Evolutionary conservation across 441 rosid species (phyloP).

Genomic region (Capsella rubella): DNA sequence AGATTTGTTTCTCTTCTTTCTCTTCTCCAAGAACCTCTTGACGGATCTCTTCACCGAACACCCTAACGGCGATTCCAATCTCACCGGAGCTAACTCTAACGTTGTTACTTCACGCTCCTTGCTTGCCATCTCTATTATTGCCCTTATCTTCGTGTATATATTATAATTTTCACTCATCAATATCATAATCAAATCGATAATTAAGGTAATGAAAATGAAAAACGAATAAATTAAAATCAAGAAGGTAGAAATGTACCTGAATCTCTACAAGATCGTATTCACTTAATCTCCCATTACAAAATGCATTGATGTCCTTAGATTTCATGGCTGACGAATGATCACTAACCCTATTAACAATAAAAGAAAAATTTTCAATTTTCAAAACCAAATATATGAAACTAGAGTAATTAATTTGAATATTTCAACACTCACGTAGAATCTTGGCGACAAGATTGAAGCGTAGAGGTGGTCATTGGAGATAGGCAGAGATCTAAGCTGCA

Average conservation of each 20-base stretch:
- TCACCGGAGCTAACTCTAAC: constrained; percentile 34
- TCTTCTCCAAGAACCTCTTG: constrained; percentile 45
- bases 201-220: background rate
- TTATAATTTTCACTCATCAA: background rate
- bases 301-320: constrained; percentile 15
- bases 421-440: constrained; percentile 29
- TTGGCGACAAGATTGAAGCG: constrained; percentile 31
- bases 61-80: constrained; percentile 25
- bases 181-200: background rate
- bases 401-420: background rate
- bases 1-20: constrained; percentile 35
- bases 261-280: constrained; percentile 40
- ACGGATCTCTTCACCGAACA: constrained; percentile 40
- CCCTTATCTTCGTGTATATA: constrained; percentile 35
- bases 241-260: constrained; percentile 19
- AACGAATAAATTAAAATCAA: background rate
- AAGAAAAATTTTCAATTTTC: background rate
- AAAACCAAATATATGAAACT: background rate
- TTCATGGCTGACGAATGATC: background rate
- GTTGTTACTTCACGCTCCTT: constrained; percentile 31
- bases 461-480: constrained; percentile 40
- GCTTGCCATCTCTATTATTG: constrained; percentile 42
- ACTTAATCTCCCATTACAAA: background rate
- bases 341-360: background rate
- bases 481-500: constrained; percentile 41